These are phyloP conservation scores for Nakazawaea ambrosiae DNA, from an alignment of 805 yeast genomes.

Conservation along the genomic window DNA sequence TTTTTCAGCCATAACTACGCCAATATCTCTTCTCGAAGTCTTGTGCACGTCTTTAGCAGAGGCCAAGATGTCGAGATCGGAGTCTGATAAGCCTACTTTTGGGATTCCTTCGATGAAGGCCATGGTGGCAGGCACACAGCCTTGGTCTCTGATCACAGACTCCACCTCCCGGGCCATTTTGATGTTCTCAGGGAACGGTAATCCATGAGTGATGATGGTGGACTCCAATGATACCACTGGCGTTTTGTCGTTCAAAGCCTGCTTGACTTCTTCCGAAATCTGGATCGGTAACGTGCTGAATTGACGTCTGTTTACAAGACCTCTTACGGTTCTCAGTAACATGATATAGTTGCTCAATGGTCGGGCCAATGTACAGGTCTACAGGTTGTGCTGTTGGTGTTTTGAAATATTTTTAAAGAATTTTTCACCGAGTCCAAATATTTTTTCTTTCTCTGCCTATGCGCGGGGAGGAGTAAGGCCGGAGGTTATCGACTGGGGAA, in stretches of 20 bases:
- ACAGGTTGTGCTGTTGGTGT: too few relatives aligned
- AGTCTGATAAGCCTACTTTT: slow-evolving; percentile 50
- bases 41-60: slow-evolving; percentile 35
- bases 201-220: slow-evolving; percentile 85
- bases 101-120: slow-evolving; percentile 73
- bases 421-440: too few relatives aligned
- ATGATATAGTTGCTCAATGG: neutral
- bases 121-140: slow-evolving; percentile 80
- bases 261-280: slow-evolving; percentile 39
- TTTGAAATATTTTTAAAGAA: too few relatives aligned
- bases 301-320: neutral
- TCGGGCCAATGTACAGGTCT: too few relatives aligned
- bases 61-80: slow-evolving; percentile 47
- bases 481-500: too few relatives aligned
- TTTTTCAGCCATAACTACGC: slow-evolving; percentile 55
- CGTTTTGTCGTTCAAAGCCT: slow-evolving; percentile 46
- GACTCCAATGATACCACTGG: slow-evolving; percentile 84
- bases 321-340: neutral
- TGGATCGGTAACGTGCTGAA: slow-evolving; percentile 5
- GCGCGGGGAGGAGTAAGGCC: too few relatives aligned
- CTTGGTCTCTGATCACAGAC: slow-evolving; percentile 44
- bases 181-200: slow-evolving; percentile 73
- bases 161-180: slow-evolving; percentile 71
- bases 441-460: too few relatives aligned
- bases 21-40: slow-evolving; percentile 76